These are phyloP conservation scores for Saccharomycopsis fibuligera DNA, from an alignment of 805 yeast species.

Conservation along the genomic window DNA sequence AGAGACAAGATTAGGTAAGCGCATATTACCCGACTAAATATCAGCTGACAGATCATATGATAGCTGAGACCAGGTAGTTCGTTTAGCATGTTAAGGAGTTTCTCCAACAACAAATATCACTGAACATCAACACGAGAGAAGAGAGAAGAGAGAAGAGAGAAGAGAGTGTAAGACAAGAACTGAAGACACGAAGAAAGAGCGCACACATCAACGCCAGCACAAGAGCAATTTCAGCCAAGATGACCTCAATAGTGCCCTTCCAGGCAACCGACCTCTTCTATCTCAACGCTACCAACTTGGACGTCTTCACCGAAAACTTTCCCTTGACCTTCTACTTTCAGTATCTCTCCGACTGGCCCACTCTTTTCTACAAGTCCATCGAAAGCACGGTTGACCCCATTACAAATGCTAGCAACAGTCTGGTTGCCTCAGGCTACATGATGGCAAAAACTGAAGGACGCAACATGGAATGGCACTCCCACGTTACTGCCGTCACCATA, in stretches of 20 bases:
- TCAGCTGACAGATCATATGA: too few relatives aligned
- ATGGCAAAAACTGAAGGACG: conserved; percentile 95
- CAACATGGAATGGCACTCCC: conserved; percentile 87
- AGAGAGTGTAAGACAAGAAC: too few relatives aligned
- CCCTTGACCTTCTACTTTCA: conserved; percentile 77
- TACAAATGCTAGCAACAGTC: conserved; percentile 10
- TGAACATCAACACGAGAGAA: too few relatives aligned
- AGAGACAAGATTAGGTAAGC: too few relatives aligned
- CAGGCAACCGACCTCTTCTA: conserved; percentile 77
- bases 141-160: too few relatives aligned
- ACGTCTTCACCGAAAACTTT: conserved; percentile 88
- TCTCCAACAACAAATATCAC: too few relatives aligned
- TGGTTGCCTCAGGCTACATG: conserved; percentile 67
- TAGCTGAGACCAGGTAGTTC: too few relatives aligned
- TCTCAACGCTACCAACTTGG: conserved; percentile 72
- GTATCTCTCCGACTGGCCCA: conserved; percentile 82
- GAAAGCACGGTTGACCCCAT: conserved; percentile 34
- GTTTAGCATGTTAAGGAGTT: too few relatives aligned
- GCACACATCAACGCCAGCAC: background rate
- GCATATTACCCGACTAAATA: too few relatives aligned
- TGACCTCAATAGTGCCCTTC: conserved; percentile 88
- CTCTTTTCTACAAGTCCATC: conserved; percentile 72
- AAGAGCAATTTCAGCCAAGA: conserved; percentile 25
- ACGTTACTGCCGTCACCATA: conserved; percentile 92
- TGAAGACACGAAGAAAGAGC: too few relatives aligned